Conservation (phyloP, 1,284 basidiomycete species). For the Hymenochaete sp. region DNA sequence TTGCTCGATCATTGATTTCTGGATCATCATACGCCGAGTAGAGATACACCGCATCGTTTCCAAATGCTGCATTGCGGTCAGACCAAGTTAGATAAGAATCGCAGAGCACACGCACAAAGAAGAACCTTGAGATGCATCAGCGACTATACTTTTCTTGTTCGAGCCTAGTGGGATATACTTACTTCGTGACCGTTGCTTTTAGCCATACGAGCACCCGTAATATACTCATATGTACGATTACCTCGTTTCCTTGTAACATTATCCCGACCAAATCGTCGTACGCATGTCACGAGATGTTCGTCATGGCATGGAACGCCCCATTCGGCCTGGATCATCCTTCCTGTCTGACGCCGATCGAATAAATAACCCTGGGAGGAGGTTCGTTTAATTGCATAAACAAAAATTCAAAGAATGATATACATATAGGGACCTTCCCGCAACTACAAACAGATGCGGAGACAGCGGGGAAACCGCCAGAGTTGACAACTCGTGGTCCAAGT, state of each 20-base stretch:
- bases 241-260: slow-evolving; percentile 29
- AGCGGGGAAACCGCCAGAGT: slow-evolving; percentile 61
- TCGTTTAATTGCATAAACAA: slow-evolving; percentile 3
- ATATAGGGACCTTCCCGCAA: slow-evolving; percentile 62
- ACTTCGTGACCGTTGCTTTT: slow-evolving; percentile 74
- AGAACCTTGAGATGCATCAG: neutral
- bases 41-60: slow-evolving; percentile 70
- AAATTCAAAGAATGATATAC: slow-evolving; percentile 32
- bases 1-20: slow-evolving; percentile 18
- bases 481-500: slow-evolving; percentile 50
- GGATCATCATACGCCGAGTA: slow-evolving; percentile 74
- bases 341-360: slow-evolving; percentile 78
- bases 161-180: slow-evolving; percentile 20
- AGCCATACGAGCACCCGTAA: slow-evolving; percentile 77
- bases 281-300: slow-evolving; percentile 63
- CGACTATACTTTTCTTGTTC: too few relatives aligned
- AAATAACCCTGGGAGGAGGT: slow-evolving; percentile 60
- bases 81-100: neutral
- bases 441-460: slow-evolving; percentile 66
- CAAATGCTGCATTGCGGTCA: slow-evolving; percentile 48
- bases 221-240: slow-evolving; percentile 44
- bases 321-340: slow-evolving; percentile 53
- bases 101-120: neutral
- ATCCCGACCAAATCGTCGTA: slow-evolving; percentile 70
- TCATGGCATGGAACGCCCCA: slow-evolving; percentile 58